Conservation (phyloP, 1,139 yeast species). For the Candida sanyaensis region DNA sequence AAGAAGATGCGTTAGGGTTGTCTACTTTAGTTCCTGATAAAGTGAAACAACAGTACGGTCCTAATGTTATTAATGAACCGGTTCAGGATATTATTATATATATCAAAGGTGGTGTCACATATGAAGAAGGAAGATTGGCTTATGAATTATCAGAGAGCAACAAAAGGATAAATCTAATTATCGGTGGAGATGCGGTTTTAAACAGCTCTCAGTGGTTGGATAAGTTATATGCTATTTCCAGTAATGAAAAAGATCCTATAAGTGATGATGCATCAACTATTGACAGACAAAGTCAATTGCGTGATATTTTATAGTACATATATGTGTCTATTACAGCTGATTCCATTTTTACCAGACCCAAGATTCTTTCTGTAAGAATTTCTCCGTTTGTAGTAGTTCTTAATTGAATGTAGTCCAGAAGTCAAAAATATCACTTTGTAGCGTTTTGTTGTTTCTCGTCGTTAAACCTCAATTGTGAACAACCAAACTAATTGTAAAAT, state of each 20-base stretch:
- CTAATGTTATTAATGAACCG: conserved; percentile 16
- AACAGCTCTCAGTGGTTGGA: conserved; percentile 40
- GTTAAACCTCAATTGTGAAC: conserved; percentile 79
- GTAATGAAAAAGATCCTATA: background rate
- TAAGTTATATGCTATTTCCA: background rate
- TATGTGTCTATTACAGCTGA: no score
- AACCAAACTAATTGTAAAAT: conserved; percentile 83
- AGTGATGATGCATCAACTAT: background rate
- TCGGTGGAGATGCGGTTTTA: conserved; percentile 78
- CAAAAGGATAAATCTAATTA: conserved; percentile 50
- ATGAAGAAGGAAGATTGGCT: conserved; percentile 84
- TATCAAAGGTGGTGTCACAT: conserved; percentile 88
- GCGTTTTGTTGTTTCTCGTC: conserved; percentile 58
- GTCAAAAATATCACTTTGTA: conserved; percentile 30
- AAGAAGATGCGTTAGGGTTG: conserved; percentile 12
- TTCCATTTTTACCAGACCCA: no score
- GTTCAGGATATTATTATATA: conserved; percentile 81
- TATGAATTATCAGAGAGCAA: conserved; percentile 64
- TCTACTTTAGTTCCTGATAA: conserved; percentile 47
- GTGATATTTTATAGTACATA: conserved; percentile 1
- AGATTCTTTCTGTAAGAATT: no score
- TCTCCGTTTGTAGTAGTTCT: conserved; percentile 44
- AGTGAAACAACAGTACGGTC: conserved; percentile 37
- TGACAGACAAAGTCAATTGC: conserved; percentile 3
- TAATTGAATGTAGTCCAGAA: conserved; percentile 52